phyloP scores from a whole-genome alignment of 1,284 basidiomycete species.

The Leccinum angustisporum region DNA sequence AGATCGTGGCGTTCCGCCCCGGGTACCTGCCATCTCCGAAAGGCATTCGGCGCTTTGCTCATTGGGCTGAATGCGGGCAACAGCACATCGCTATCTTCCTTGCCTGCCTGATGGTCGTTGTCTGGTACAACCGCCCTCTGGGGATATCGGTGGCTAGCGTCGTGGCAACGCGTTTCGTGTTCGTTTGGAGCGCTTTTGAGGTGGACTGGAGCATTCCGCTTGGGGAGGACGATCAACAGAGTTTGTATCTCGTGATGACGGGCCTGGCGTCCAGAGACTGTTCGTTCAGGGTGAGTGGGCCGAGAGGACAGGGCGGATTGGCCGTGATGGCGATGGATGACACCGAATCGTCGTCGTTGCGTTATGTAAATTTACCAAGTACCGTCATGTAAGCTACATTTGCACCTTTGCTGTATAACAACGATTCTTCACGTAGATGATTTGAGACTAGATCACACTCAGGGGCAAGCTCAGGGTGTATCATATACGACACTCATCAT shows the following conservation, averaged over 20 bases:
- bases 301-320: not conserved
- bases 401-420: not conserved
- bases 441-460: not conserved
- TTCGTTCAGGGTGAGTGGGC: conserved; percentile 1
- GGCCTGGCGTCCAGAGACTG: conserved; percentile 14
- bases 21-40: conserved; percentile 40
- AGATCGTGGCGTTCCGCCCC: conserved; percentile 39
- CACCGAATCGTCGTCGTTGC: not conserved
- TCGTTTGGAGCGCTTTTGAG: conserved; percentile 41
- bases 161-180: conserved; percentile 34
- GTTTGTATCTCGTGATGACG: conserved; percentile 41
- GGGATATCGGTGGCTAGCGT: conserved; percentile 32
- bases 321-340: not conserved
- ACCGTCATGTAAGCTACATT: not conserved
- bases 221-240: conserved; percentile 46
- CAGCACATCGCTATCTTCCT: conserved; percentile 45
- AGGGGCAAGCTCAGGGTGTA: no score
- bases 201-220: conserved; percentile 37
- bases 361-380: not conserved
- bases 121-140: conserved; percentile 30
- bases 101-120: conserved; percentile 28
- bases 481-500: no score
- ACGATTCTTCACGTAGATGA: not conserved
- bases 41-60: conserved; percentile 43
- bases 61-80: conserved; percentile 44